A percentile compares a stretch with the other conserved stretches of the same genome.
Evolutionary conservation across 345 rosid species (phyloP).

Genomic region (Citrus sinensis): DNA sequence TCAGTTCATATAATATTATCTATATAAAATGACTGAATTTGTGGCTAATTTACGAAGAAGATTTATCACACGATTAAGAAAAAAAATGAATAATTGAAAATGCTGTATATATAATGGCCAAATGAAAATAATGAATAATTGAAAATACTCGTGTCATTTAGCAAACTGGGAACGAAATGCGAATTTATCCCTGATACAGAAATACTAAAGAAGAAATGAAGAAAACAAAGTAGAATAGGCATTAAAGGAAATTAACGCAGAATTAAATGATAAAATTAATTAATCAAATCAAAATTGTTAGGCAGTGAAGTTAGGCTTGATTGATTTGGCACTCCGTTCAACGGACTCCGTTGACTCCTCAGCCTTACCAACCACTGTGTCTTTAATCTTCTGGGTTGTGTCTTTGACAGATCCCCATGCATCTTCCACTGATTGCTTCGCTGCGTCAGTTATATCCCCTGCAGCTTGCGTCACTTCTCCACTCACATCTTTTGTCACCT

Average conservation of each 20-base stretch:
- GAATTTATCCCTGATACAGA: not conserved
- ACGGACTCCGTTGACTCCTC: not conserved
- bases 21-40: too few species aligned
- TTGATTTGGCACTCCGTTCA: not conserved
- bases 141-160: not conserved
- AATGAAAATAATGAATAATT: not conserved
- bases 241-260: not conserved
- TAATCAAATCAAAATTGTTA: not conserved
- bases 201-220: not conserved
- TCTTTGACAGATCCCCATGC: constrained; percentile 41
- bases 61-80: too few species aligned
- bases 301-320: not conserved
- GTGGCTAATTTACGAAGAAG: too few species aligned
- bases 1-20: too few species aligned
- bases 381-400: constrained; percentile 30
- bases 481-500: constrained; percentile 21
- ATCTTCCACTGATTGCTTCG: constrained; percentile 35
- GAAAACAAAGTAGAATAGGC: not conserved
- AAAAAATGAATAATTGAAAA: too few species aligned
- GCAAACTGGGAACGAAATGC: not conserved
- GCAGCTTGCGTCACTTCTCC: constrained; percentile 12
- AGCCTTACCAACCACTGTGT: constrained; percentile 20
- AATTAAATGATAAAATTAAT: not conserved
- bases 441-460: constrained; percentile 20
- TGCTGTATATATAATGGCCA: too few species aligned